Conservation (phyloP, 495 filamentous ascomycete species). For the Tetracladium setigerum region DNA sequence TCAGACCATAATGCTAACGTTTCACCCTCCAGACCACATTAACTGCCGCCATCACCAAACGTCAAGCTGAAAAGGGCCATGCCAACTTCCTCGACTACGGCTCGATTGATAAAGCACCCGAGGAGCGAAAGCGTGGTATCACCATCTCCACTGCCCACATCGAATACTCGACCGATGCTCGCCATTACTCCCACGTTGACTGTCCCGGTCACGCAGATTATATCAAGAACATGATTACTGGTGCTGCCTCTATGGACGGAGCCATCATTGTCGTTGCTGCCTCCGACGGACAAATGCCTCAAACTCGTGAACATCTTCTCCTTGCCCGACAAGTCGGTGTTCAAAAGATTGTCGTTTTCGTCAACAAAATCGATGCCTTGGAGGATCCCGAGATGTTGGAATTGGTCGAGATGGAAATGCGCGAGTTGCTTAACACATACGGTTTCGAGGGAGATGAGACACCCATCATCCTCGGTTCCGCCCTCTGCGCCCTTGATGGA, state of each 20-base stretch:
- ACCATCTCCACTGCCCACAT: constrained; percentile 98
- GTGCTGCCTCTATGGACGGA: constrained; percentile 99
- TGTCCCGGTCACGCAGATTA: constrained; percentile 99
- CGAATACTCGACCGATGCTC: constrained; percentile 84
- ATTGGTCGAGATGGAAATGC: constrained; percentile 99
- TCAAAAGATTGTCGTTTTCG: constrained; percentile 95
- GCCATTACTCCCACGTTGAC: constrained; percentile 99
- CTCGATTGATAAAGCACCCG: constrained; percentile 96
- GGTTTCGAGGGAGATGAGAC: constrained; percentile 98
- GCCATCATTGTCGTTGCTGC: constrained; percentile 98
- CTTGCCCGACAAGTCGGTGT: constrained; percentile 97
- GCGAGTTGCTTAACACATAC: constrained; percentile 84
- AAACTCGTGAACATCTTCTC: constrained; percentile 96
- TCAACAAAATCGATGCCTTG: constrained; percentile 96
- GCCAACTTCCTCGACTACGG: constrained; percentile 94
- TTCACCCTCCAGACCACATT: constrained; percentile 68
- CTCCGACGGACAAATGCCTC: constrained; percentile 98
- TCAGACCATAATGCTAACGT: constrained; percentile 8
- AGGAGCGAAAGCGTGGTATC: constrained; percentile 99
- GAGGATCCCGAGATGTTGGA: constrained; percentile 99
- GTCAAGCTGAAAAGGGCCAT: constrained; percentile 86
- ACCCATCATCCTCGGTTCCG: constrained; percentile 92
- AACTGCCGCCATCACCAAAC: constrained; percentile 96
- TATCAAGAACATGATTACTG: constrained; percentile 99
- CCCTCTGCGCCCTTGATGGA: constrained; percentile 88